Evolutionary conservation across 176 grass and related monocot genomes (phyloP).

Genomic region (Phoenix dactylifera): DNA sequence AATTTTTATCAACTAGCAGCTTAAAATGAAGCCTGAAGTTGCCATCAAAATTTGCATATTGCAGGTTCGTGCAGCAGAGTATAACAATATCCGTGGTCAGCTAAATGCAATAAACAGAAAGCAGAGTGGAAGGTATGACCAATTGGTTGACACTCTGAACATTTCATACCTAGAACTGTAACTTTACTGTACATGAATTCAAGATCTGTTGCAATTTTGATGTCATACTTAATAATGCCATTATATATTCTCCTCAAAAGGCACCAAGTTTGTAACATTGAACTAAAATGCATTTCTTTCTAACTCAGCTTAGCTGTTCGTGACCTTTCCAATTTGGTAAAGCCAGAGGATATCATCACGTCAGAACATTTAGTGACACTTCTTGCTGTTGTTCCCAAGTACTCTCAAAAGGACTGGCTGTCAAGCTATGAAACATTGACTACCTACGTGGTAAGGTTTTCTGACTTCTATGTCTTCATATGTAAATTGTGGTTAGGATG

Average conservation of each 20-base stretch:
- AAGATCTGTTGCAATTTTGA: too few relatives aligned
- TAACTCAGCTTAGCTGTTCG: conserved; percentile 71
- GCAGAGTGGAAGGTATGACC: conserved; percentile 82
- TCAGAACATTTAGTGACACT: conserved; percentile 93
- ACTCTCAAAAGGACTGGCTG: conserved; percentile 97
- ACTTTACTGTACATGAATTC: too few relatives aligned
- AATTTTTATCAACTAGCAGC: too few relatives aligned
- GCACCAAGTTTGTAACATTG: too few relatives aligned
- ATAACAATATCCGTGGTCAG: conserved; percentile 91
- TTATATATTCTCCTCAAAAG: too few relatives aligned
- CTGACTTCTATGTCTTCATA: not conserved
- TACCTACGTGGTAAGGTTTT: conserved; percentile 65
- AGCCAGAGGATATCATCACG: conserved; percentile 70
- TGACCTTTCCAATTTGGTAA: conserved; percentile 83
- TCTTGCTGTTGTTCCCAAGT: conserved; percentile 86
- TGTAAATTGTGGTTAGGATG: not conserved
- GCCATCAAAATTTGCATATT: not conserved
- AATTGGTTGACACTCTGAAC: too few relatives aligned
- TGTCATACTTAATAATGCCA: not conserved
- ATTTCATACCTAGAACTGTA: too few relatives aligned
- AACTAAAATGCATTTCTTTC: not conserved
- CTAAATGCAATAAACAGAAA: conserved; percentile 92
- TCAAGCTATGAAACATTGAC: conserved; percentile 76
- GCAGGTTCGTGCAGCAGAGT: conserved; percentile 73
- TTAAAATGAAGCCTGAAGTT: too few relatives aligned